phyloP scores from a whole-genome alignment of 345 rosid genomes.

The Angophora floribunda region DNA sequence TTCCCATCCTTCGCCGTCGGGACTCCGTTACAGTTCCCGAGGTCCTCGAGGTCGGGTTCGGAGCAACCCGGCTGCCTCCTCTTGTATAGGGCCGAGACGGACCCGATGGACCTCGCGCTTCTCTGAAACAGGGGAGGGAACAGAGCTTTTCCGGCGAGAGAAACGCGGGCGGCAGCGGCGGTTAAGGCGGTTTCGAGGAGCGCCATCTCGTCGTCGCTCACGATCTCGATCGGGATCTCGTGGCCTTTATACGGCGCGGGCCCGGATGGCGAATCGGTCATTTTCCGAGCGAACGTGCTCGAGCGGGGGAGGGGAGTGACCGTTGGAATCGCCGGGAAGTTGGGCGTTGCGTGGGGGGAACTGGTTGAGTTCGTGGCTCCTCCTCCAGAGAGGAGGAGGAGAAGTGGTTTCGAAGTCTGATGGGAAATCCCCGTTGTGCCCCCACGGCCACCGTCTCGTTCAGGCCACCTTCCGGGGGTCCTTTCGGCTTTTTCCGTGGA shows the following conservation, averaged over 20 bases:
- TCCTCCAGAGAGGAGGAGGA: not conserved
- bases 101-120: constrained; percentile 19
- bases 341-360: not conserved
- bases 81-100: constrained; percentile 27
- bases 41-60: constrained; percentile 52
- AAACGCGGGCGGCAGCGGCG: constrained; percentile 29
- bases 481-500: not conserved
- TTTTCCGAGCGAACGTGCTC: not conserved
- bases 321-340: constrained; percentile 16
- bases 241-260: constrained; percentile 9
- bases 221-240: constrained; percentile 61
- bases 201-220: constrained; percentile 89
- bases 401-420: not conserved
- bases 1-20: constrained; percentile 8
- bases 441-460: accelerated
- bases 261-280: constrained; percentile 36
- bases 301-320: constrained; percentile 5
- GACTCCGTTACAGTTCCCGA: not conserved
- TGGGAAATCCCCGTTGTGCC: not conserved
- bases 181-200: constrained; percentile 57
- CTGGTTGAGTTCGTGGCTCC: not conserved
- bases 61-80: constrained; percentile 11
- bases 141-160: constrained; percentile 12
- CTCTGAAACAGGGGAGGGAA: constrained; percentile 14
- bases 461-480: not conserved